phyloP scores from a whole-genome alignment of 2,329 filamentous ascomycete species.

The Diaporthe velutina region DNA sequence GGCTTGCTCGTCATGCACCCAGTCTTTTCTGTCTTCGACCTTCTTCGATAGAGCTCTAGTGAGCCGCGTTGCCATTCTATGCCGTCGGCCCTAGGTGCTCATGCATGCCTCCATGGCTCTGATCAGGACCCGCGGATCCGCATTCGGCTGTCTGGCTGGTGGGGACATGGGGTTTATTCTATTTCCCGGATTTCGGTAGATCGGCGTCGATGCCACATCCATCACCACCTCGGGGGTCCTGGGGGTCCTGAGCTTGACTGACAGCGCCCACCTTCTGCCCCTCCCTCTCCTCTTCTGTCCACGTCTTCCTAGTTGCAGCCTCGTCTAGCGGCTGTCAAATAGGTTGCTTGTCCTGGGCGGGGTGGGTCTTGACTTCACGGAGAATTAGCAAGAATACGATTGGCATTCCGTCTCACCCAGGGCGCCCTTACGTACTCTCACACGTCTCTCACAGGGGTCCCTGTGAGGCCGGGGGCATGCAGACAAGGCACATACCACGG shows the following conservation, averaged over 20 bases:
- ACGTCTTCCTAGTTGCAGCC: not conserved
- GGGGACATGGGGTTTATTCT: constrained; percentile 9
- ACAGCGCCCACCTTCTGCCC: constrained; percentile 1
- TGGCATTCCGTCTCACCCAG: constrained; percentile 27
- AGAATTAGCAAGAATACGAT: constrained; percentile 31
- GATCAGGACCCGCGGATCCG: constrained; percentile 20
- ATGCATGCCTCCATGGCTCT: not conserved
- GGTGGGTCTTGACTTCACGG: constrained; percentile 15
- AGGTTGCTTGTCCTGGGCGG: not conserved
- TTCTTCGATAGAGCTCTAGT: constrained; percentile 12
- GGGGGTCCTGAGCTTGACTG: constrained; percentile 19
- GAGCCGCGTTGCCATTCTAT: constrained; percentile 27
- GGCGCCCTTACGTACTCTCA: constrained; percentile 24
- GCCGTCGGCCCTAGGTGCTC: constrained; percentile 8
- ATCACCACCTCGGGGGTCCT: constrained; percentile 10
- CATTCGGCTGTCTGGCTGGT: constrained; percentile 13
- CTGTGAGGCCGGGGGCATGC: constrained; percentile 1
- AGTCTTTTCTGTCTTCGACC: constrained; percentile 3
- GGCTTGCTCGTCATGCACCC: not conserved
- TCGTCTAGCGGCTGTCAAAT: constrained; percentile 17
- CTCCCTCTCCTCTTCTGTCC: not conserved
- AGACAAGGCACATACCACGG: constrained; percentile 1
- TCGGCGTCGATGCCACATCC: constrained; percentile 26
- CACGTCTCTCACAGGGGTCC: constrained; percentile 13
- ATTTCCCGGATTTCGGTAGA: constrained; percentile 31